Evolutionary conservation across 192 early-diverging fungal genomes (phyloP).

Genomic region (Coemansia sp.): DNA sequence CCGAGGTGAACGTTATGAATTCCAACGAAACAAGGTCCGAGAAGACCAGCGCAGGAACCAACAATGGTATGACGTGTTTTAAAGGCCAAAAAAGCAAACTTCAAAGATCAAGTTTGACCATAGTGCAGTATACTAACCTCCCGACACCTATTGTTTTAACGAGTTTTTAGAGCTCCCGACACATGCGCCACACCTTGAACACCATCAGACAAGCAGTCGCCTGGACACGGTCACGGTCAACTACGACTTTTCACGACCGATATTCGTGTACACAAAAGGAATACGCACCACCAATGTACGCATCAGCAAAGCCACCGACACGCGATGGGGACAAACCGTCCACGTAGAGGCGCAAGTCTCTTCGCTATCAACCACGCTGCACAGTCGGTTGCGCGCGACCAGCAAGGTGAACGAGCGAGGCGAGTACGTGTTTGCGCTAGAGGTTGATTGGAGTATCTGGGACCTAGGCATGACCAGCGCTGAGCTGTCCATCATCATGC

Average conservation of each 20-base stretch:
- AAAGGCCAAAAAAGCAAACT: not conserved
- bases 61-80: not conserved
- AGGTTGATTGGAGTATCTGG: constrained; percentile 53
- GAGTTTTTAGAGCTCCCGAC: not conserved
- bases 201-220: constrained; percentile 32
- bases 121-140: constrained; percentile 3
- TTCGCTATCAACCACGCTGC: constrained; percentile 47
- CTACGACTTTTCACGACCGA: constrained; percentile 29
- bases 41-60: not conserved
- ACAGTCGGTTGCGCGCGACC: constrained; percentile 27
- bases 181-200: constrained; percentile 10
- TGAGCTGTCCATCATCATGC: constrained; percentile 36
- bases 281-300: constrained; percentile 50
- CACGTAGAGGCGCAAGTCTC: constrained; percentile 28
- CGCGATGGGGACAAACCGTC: constrained; percentile 23
- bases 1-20: not conserved
- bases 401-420: constrained; percentile 20
- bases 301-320: constrained; percentile 26
- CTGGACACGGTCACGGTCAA: constrained; percentile 27
- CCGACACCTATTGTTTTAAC: not conserved
- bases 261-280: constrained; percentile 31
- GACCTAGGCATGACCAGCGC: constrained; percentile 51
- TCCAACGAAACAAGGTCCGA: not conserved
- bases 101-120: not conserved
- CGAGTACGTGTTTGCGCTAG: constrained; percentile 32